These are phyloP conservation scores for Sequoiadendron giganteum DNA, from an alignment of 75 land plant genomes.

Conservation along the genomic window DNA sequence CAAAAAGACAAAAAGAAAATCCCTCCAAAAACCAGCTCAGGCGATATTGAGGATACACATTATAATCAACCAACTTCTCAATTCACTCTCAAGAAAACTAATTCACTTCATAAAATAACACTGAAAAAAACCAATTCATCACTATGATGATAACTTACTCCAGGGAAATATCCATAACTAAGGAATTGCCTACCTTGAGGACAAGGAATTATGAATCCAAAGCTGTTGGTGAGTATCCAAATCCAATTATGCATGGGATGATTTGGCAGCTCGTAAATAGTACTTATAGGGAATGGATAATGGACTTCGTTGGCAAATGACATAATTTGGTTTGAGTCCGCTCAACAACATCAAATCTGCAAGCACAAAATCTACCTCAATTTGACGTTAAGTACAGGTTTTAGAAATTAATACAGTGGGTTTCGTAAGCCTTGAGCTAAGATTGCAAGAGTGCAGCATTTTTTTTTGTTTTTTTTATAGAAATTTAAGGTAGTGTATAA, in stretches of 20 bases:
- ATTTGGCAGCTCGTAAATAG: background rate
- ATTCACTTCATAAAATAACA: background rate
- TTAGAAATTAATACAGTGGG: no score
- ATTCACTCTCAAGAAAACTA: background rate
- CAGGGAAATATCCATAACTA: background rate
- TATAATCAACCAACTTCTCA: background rate
- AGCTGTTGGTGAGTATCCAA: background rate
- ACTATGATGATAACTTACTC: background rate
- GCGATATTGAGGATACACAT: background rate
- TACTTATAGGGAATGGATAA: background rate
- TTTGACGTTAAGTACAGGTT: no score
- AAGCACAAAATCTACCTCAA: background rate
- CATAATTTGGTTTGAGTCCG: background rate
- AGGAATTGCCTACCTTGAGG: background rate
- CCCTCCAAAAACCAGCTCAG: background rate
- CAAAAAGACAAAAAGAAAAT: background rate
- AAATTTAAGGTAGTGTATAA: no score
- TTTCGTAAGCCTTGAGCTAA: no score
- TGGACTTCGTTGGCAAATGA: background rate
- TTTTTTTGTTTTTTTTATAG: no score
- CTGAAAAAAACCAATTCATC: background rate
- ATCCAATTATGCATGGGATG: background rate
- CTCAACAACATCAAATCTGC: background rate
- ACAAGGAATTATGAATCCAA: background rate
- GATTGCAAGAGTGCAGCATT: no score